Evolutionary conservation across 2,329 filamentous ascomycete genomes (phyloP).

Genomic region (Sordariomycetes sp.): DNA sequence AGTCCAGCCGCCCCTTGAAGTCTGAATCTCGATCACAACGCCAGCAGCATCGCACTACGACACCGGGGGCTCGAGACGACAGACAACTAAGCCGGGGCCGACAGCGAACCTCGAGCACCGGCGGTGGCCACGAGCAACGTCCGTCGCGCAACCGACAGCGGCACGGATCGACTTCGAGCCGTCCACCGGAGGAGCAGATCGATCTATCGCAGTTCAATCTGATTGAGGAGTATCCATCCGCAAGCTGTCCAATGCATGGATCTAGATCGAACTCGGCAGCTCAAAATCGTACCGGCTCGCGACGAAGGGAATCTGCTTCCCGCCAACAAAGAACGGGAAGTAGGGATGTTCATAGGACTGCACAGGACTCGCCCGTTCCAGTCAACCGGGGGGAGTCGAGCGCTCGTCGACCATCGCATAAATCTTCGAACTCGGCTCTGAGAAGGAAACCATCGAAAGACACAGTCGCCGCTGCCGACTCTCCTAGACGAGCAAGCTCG

Average conservation of each 20-base stretch:
- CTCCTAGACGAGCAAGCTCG: background rate
- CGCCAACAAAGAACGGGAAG: constrained; percentile 2
- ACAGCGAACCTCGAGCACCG: background rate
- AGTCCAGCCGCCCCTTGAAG: background rate
- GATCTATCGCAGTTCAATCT: constrained; percentile 12
- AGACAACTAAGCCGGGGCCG: constrained; percentile 1
- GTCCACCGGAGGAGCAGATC: constrained; percentile 4
- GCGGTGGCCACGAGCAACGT: background rate
- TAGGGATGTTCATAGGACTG: background rate
- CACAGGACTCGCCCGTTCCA: background rate
- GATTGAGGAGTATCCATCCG: constrained; percentile 13
- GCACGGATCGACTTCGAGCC: no score
- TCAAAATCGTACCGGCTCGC: constrained; percentile 4
- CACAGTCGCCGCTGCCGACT: background rate
- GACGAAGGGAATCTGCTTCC: background rate
- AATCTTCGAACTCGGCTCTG: no score
- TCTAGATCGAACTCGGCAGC: constrained; percentile 9
- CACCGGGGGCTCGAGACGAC: background rate
- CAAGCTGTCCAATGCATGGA: constrained; percentile 12
- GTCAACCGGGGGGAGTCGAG: no score
- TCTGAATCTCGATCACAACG: background rate
- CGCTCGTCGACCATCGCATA: no score
- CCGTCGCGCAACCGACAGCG: background rate
- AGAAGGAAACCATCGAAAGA: background rate
- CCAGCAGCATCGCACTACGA: background rate